Evolutionary conservation across 2,329 filamentous ascomycete species (phyloP), one percentile per base, ranked within the genome.

Genomic region (Xylariaceae sp.): DNA sequence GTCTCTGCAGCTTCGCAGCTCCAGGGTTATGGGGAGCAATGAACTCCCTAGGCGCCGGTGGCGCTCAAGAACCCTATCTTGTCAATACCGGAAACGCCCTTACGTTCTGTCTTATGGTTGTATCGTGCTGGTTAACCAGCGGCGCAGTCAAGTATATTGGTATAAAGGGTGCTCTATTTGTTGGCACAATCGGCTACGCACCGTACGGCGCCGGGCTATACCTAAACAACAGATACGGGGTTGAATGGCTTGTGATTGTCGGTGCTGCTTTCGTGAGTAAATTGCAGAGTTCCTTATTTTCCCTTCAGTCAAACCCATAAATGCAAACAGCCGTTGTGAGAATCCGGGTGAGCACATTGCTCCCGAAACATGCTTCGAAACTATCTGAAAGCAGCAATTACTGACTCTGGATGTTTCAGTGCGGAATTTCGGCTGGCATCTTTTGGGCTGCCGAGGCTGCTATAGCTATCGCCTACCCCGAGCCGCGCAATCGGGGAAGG

Each of bases 371-470:
- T n/a, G n/a, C n/a, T n/a, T n/a, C n/a, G n/a, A n/a, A n/a, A n/a
- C n/a, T n/a, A n/a, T n/a, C n/a, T n/a, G n/a, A n/a, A n/a, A n/a
- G n/a, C n/a, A n/a, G n/a, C n/a, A n/a, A n/a, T n/a, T n/a, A n/a
- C n/a, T n/a, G n/a, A n/a, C n/a, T n/a, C n/a, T n/a, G n/a, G n/a
- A n/a, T n/a, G n/a, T n/a, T n/a, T n/a, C n/a, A n/a, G n/a, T 91
- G 88, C 60, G 88, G 88, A 18, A 78, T 90, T 29, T 87, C 84
- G 0, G 88, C 89, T 0, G 89, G 89, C 0, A 77, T 91, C 0
- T 91, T 91, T 71, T 91, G 89, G 89, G 86, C 86, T 78, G 84
- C 88, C 0, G 89, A 91, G 71, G 86, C 86, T 0, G 88, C 89
- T 0, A 89, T 91, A 54, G 88, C 88, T 0, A 82, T 91, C 19